Base-by-base conservation (phyloP, 169 alveolate genomes). In the Theileria equi region DNA sequence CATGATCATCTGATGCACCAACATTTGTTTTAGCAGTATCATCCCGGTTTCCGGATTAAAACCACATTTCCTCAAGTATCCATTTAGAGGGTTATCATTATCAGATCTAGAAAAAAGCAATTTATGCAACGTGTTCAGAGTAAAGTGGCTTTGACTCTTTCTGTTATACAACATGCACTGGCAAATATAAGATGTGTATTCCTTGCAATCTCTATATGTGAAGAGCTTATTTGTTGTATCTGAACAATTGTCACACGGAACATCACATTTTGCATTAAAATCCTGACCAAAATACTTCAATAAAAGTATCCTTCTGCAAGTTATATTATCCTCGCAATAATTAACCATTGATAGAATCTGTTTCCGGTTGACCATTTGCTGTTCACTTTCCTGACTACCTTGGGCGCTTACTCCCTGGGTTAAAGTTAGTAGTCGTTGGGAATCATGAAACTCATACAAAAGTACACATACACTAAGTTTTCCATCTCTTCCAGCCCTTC, bases 401-500 rank as follows among this genome's bases (percentile, higher is more conserved):
- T 57, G 17, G 41, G 59, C 11, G 31, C 11, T 34, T 6, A 44
- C 2, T 70, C 81, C 66, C 49, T 23, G 59, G 29, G 34, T 80
- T 25, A 89, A 71, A 17, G 73, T 41, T 28, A 88, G 82, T 36
- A 77, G 72, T 38, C 91, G 52, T 45, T 65, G 61, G 6, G 80
- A 54, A 47, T 89, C 94, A 28, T 81, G 80, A 66, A 68, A 89
- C n/a, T 70, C 60, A 44, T 89, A 89, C 71, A 67, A 74, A 10
- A 89, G 32, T 44, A 82, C 72, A 59, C 94, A 89, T 25, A 59
- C 41, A 29, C 93, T 68, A 7, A 41, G 60, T 23, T 47, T 31
- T n/a, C 96, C 95, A 62, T 94, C 97, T 29, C 98, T 68, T 6
- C 98, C 98, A 17, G 97, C 98, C 40, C 99, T 89, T 13, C 99